phyloP scores from a whole-genome alignment of 2,329 filamentous ascomycete genomes.

The Ophiostoma angusticollis region DNA sequence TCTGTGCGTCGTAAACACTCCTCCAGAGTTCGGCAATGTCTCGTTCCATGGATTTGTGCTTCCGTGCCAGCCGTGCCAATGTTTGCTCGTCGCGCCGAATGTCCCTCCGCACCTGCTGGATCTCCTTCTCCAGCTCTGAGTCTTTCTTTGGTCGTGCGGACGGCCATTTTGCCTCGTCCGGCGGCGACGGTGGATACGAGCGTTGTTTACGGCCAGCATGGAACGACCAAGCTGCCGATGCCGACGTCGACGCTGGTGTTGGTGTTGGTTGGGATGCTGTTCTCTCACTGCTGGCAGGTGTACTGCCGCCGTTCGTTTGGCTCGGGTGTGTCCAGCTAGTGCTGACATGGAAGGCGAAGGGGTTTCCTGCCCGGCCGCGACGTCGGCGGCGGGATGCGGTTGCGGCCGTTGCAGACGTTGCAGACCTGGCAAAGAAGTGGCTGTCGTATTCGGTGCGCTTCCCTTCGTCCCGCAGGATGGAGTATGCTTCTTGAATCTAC shows the following conservation, averaged over 20 bases:
- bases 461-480: slow-evolving; percentile 11
- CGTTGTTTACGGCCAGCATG: too few species aligned
- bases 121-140: slow-evolving; percentile 7
- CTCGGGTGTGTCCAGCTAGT: too few species aligned
- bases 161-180: slow-evolving; percentile 1
- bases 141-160: neutral
- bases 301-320: too few species aligned
- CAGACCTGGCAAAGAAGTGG: neutral
- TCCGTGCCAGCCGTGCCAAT: too few species aligned
- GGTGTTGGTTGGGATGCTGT: neutral
- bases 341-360: too few species aligned
- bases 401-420: neutral
- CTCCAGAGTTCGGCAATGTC: neutral
- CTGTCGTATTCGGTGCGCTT: slow-evolving; percentile 10
- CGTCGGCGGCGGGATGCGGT: too few species aligned
- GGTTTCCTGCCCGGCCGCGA: too few species aligned
- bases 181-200: slow-evolving; percentile 3
- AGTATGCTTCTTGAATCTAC: slow-evolving; percentile 16
- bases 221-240: neutral
- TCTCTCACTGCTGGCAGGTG: too few species aligned
- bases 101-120: slow-evolving; percentile 4
- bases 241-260: neutral
- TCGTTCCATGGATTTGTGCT: neutral
- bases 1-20: too few species aligned
- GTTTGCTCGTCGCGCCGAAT: slow-evolving; percentile 2